phyloP scores from a whole-genome alignment of 805 yeast species.

The Metschnikowia reukaufii region DNA sequence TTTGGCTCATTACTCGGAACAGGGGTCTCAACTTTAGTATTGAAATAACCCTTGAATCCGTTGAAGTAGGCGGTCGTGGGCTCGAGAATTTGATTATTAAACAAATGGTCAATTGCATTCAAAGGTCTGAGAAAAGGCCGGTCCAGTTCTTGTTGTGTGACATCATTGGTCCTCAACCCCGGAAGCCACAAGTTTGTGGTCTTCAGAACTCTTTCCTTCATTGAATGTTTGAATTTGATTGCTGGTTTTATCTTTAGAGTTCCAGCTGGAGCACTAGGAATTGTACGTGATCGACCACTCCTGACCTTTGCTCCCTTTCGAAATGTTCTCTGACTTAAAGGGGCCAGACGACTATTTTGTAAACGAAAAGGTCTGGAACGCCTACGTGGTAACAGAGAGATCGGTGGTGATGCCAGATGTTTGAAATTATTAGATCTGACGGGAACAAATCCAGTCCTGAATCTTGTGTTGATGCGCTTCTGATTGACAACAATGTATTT shows the following conservation, averaged over 20 bases:
- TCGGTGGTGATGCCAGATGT: conserved; percentile 2
- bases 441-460: conserved; percentile 15
- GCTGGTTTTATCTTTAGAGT: conserved; percentile 37
- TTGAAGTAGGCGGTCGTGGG: conserved; percentile 43
- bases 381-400: background rate
- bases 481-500: conserved; percentile 3
- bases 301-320: conserved; percentile 2
- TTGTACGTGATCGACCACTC: background rate
- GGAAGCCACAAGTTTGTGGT: conserved; percentile 63
- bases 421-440: background rate
- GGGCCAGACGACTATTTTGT: conserved; percentile 2
- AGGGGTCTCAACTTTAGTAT: conserved; percentile 7
- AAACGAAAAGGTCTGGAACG: conserved; percentile 1
- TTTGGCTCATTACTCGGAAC: conserved; percentile 1
- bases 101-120: conserved; percentile 41
- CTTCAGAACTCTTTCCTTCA: conserved; percentile 54
- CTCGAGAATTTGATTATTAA: conserved; percentile 24
- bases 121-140: conserved; percentile 54
- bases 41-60: background rate
- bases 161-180: conserved; percentile 52
- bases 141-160: conserved; percentile 48
- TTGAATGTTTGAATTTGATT: conserved; percentile 49
- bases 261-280: background rate
- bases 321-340: conserved; percentile 9
- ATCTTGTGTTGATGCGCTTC: conserved; percentile 2